Percentiles rank a stretch among this genome's conserved stretches.
These are phyloP conservation scores for Colletotrichum musicola DNA, from an alignment of 2,329 filamentous ascomycete species.

Conservation along the genomic window DNA sequence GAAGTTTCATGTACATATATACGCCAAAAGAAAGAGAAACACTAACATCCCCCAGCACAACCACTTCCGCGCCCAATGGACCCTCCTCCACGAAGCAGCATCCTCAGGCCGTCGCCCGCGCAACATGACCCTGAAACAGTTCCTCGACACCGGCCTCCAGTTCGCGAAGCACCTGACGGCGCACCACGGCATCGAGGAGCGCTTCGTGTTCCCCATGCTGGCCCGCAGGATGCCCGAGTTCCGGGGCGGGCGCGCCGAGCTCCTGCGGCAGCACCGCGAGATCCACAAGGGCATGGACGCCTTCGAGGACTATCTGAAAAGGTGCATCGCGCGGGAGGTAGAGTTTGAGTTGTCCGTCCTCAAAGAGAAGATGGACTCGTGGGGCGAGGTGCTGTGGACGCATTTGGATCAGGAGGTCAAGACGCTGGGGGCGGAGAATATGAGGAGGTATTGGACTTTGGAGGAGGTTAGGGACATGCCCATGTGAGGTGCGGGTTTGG, in stretches of 20 bases:
- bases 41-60: too few species aligned
- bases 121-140: conserved; percentile 75
- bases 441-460: conserved; percentile 84
- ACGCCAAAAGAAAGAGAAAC: too few species aligned
- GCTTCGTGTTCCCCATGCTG: conserved; percentile 82
- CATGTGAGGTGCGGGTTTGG: conserved; percentile 64
- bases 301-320: conserved; percentile 74
- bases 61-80: conserved; percentile 82
- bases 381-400: conserved; percentile 82
- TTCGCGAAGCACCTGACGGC: conserved; percentile 78
- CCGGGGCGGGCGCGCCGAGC: conserved; percentile 61
- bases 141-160: conserved; percentile 75
- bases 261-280: conserved; percentile 80
- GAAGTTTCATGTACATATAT: too few species aligned
- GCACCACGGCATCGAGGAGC: conserved; percentile 89
- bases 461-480: conserved; percentile 80
- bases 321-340: conserved; percentile 72
- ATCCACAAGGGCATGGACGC: conserved; percentile 83
- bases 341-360: conserved; percentile 70
- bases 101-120: conserved; percentile 68
- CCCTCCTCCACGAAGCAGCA: conserved; percentile 75
- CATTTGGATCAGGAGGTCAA: conserved; percentile 89
- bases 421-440: conserved; percentile 85
- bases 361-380: conserved; percentile 79
- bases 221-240: conserved; percentile 86